Evolutionary conservation across 2,329 filamentous ascomycete species (phyloP).

Genomic region (Elsinoe ampelina): DNA sequence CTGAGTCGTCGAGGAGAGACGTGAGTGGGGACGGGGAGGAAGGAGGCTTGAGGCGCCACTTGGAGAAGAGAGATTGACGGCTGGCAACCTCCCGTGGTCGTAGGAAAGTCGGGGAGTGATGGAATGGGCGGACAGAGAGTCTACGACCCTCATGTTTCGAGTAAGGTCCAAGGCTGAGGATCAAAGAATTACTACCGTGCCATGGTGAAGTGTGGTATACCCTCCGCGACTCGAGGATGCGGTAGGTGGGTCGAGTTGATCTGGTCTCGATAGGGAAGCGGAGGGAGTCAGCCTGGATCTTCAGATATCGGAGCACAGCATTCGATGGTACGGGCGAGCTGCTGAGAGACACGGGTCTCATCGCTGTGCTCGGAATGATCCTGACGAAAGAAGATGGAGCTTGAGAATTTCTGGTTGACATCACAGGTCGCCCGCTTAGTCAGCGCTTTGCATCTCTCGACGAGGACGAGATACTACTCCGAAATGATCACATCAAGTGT

Average conservation of each 20-base stretch:
- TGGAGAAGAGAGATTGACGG: neutral
- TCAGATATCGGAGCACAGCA: constrained; percentile 16
- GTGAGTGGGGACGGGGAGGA: constrained; percentile 33
- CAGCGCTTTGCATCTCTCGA: neutral
- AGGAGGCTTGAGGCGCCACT: constrained; percentile 6
- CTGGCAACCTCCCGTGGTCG: constrained; percentile 9
- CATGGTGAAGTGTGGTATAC: neutral
- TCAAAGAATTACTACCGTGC: neutral
- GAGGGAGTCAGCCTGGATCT: constrained; percentile 16
- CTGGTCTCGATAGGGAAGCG: constrained; percentile 8
- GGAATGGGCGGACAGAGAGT: neutral
- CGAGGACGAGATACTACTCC: too few relatives aligned
- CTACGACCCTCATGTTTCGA: neutral
- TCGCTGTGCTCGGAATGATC: neutral
- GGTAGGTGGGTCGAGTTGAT: neutral
- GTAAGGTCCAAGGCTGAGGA: neutral
- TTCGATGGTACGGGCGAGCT: constrained; percentile 14
- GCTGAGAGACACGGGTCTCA: constrained; percentile 11
- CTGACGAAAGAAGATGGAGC: neutral
- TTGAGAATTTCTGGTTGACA: neutral
- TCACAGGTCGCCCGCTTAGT: neutral
- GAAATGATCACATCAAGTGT: too few relatives aligned
- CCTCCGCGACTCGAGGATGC: constrained; percentile 10
- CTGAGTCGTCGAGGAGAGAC: constrained; percentile 50
- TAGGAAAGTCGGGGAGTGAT: neutral